Base-by-base conservation (phyloP, 2,329 filamentous ascomycete genomes). In the Calonectria fujianensis region DNA sequence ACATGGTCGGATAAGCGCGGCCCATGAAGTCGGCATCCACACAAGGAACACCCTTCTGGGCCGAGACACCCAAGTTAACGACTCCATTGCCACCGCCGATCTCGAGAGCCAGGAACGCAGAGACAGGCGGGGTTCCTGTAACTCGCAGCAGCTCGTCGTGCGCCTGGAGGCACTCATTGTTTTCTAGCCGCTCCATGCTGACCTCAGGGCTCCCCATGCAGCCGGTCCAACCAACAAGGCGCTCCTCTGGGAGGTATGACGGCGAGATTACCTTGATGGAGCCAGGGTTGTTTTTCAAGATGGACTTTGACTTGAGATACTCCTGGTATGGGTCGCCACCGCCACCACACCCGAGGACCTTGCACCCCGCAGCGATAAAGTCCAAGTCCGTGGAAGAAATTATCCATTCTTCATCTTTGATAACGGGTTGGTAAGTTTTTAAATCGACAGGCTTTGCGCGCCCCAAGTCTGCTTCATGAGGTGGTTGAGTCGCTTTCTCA, bases 321-420 rank as follows among this genome's bases (percentile, higher is more conserved):
- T 65, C 63, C 6, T 41, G 52, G 24, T 76, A 74, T 16, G 51
- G 27, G n/a, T 74, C 69, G 35, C 74, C 74, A 6, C 88, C 87
- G 6, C 88, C 87, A 7, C 86, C 88, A 67, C 87, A 88, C 2
- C 87, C 88, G 0, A 90, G 82, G 11, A 90, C 84, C 48, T 87
- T 87, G 70, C 86, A 87, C 1, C 88, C 88, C 64, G 87, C 86
- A 2, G 86, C 83, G 4, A 89, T 82, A 67, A 85, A 89, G 61
- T 85, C 82, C 32, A 89, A 80, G 77, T 89, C 88, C 0, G 84
- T 85, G 72, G 87, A 85, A 3, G 85, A 86, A 18, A 90, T 80
- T 70, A 84, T 83, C 88, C 88, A 89, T 61, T 85, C 83, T 3
- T 61, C 67, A 5, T 86, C 82, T 54, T 45, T 32, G 8, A 73